A percentile compares a stretch with the other conserved stretches of the same genome.
These are phyloP conservation scores for Saccharum hybrid DNA, from an alignment of 202 grass and related monocot genomes.

Conservation along the genomic window DNA sequence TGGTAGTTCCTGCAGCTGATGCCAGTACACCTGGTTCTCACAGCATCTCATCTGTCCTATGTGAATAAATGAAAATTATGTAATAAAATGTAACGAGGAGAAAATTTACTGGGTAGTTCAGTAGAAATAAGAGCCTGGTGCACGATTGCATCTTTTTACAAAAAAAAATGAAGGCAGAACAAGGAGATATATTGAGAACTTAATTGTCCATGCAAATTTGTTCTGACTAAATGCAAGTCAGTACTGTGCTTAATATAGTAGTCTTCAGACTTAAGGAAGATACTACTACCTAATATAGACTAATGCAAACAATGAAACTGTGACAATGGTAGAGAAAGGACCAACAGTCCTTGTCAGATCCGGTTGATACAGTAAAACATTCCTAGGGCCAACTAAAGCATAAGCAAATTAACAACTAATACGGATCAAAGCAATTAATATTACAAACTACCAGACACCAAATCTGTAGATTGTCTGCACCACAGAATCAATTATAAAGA, in stretches of 20 bases:
- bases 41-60: slow-evolving; percentile 27
- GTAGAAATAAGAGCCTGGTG: slow-evolving; percentile 6
- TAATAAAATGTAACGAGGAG: slow-evolving; percentile 19
- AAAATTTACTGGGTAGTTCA: slow-evolving; percentile 6
- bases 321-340: slow-evolving; percentile 17
- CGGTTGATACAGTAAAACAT: slow-evolving; percentile 36
- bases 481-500: slow-evolving; percentile 36
- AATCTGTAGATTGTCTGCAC: slow-evolving; percentile 22
- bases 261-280: not conserved
- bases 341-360: slow-evolving; percentile 30
- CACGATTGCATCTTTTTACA: not conserved
- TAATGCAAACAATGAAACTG: slow-evolving; percentile 29
- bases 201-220: not conserved
- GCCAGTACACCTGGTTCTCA: slow-evolving; percentile 44
- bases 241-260: slow-evolving; percentile 1
- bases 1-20: slow-evolving; percentile 47
- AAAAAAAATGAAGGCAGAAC: not conserved
- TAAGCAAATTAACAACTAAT: slow-evolving; percentile 34
- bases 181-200: not conserved
- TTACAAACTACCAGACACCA: slow-evolving; percentile 34
- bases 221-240: slow-evolving; percentile 33
- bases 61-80: slow-evolving; percentile 35
- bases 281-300: slow-evolving; percentile 16
- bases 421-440: slow-evolving; percentile 39
- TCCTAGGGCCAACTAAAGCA: slow-evolving; percentile 36